These are phyloP conservation scores for Mycena vitilis DNA, from an alignment of 768 basidiomycete genomes.

Conservation along the genomic window DNA sequence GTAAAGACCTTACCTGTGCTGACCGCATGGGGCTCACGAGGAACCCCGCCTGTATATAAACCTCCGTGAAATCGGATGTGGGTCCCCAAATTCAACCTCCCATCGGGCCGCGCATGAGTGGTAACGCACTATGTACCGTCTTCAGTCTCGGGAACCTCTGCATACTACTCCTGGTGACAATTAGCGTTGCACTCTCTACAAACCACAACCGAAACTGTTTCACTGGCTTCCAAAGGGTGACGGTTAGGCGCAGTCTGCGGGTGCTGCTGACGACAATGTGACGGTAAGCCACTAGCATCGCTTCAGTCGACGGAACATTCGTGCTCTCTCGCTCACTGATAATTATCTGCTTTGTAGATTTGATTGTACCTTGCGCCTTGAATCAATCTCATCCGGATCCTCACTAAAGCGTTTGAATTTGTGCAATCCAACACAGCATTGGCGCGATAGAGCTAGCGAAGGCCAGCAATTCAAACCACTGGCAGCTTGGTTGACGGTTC, in stretches of 20 bases:
- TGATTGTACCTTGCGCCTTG: conserved; percentile 1
- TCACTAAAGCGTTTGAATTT: background rate
- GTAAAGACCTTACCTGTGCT: background rate
- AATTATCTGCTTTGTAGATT: conserved; percentile 10
- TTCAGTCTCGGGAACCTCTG: background rate
- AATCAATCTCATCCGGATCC: conserved; percentile 6
- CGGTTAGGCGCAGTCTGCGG: background rate
- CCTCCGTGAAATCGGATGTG: background rate
- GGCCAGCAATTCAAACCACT: background rate
- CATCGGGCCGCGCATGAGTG: background rate
- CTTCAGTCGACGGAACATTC: background rate
- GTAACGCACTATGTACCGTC: background rate
- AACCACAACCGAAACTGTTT: conserved; percentile 1
- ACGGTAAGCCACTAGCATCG: background rate
- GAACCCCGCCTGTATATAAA: background rate
- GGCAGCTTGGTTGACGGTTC: background rate
- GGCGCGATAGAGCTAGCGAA: background rate
- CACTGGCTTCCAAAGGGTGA: conserved; percentile 6
- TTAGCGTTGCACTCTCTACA: conserved; percentile 2
- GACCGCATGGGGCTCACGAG: background rate
- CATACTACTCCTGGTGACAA: background rate
- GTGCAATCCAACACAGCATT: background rate
- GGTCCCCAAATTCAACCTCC: background rate
- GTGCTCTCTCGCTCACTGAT: background rate
- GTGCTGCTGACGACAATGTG: background rate